phyloP scores from a whole-genome alignment of 495 filamentous ascomycete genomes.

The Penicillium steckii region DNA sequence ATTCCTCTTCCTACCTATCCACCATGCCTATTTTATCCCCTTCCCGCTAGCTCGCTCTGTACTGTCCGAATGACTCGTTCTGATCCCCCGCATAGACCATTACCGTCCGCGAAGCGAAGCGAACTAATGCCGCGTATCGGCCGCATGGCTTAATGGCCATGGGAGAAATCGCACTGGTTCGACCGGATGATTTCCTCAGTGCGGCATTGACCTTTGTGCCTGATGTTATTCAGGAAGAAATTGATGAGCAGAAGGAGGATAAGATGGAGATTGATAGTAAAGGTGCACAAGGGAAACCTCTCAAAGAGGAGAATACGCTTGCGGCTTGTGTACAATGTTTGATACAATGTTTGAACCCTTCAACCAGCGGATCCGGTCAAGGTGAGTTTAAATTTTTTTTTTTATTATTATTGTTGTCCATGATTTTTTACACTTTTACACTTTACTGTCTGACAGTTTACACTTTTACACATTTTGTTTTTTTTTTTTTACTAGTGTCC shows the following conservation, averaged over 20 bases:
- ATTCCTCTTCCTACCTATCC: too few relatives aligned
- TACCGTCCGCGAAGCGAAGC: conserved; percentile 81
- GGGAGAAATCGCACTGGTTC: conserved; percentile 64
- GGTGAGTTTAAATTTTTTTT: conserved; percentile 38
- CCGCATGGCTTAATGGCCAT: conserved; percentile 71
- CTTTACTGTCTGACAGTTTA: too few relatives aligned
- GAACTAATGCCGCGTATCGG: conserved; percentile 79
- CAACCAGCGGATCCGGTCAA: conserved; percentile 21
- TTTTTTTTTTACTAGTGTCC: conserved; percentile 16
- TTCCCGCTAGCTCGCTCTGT: too few relatives aligned
- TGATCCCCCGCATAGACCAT: conserved; percentile 46
- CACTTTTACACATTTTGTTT: neutral
- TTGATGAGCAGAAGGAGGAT: conserved; percentile 51
- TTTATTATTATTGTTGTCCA: too few relatives aligned
- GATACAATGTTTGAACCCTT: conserved; percentile 44
- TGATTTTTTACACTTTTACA: too few relatives aligned
- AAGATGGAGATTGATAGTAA: conserved; percentile 68
- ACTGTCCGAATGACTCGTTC: conserved; percentile 1
- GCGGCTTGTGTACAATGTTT: conserved; percentile 47
- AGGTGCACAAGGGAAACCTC: too few relatives aligned
- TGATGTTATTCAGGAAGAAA: conserved; percentile 55
- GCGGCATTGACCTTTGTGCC: conserved; percentile 64
- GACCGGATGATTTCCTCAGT: conserved; percentile 64
- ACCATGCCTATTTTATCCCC: too few relatives aligned
- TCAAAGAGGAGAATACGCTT: conserved; percentile 42